phyloP scores from a whole-genome alignment of 345 rosid genomes.

The Citrus australasica region DNA sequence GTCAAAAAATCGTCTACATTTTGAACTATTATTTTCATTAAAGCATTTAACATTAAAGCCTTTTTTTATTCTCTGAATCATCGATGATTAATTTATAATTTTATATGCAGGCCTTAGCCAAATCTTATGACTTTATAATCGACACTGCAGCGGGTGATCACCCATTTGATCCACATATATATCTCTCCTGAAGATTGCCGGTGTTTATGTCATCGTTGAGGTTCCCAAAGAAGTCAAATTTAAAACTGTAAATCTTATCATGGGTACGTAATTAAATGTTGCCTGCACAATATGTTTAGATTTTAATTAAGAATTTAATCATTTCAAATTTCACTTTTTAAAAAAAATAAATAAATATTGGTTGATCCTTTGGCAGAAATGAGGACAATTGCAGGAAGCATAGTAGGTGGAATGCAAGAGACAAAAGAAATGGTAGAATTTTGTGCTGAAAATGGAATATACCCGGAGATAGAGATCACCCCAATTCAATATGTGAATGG shows the following conservation, averaged over 20 bases:
- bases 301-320: no score
- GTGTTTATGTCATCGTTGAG: neutral
- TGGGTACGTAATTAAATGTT: neutral
- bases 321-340: no score
- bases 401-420: conserved; percentile 25
- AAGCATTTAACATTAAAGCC: no score
- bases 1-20: no score
- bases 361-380: conserved; percentile 5
- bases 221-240: neutral
- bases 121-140: conserved; percentile 31
- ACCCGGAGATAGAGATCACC: conserved; percentile 31
- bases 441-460: conserved; percentile 20
- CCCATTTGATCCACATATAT: conserved; percentile 27
- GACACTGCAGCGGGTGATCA: conserved; percentile 37
- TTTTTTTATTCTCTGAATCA: neutral
- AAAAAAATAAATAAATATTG: neutral
- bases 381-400: conserved; percentile 29
- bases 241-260: neutral
- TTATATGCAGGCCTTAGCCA: conserved; percentile 15
- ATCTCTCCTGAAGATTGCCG: neutral
- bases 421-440: no score
- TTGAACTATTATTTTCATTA: no score
- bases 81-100: neutral
- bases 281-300: no score
- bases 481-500: conserved; percentile 33